A percentile compares a stretch with the other conserved stretches of the same genome.
phyloP scores from a whole-genome alignment of 495 filamentous ascomycete species.

The Hypoxylon lenormandii region DNA sequence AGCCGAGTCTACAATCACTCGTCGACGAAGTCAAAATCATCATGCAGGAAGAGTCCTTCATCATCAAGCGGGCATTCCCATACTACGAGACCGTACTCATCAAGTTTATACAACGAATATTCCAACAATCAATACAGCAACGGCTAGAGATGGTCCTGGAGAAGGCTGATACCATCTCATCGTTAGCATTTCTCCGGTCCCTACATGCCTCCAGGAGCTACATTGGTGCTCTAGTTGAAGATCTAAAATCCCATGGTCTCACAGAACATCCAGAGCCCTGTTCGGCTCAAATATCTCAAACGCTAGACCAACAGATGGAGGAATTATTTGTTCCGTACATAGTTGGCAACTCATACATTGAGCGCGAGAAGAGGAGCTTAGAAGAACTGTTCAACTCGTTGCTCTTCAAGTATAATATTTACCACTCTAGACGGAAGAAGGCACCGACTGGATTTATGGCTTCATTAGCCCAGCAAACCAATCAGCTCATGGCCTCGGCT shows the following conservation, averaged over 20 bases:
- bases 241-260: constrained; percentile 91
- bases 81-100: constrained; percentile 93
- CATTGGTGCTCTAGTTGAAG: constrained; percentile 85
- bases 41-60: constrained; percentile 95
- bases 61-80: constrained; percentile 94
- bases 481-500: constrained; percentile 81
- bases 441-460: constrained; percentile 87
- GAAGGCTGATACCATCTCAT: constrained; percentile 89
- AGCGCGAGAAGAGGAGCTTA: constrained; percentile 87
- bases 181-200: constrained; percentile 89
- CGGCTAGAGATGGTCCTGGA: constrained; percentile 94
- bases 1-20: constrained; percentile 89
- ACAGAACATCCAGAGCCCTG: constrained; percentile 94
- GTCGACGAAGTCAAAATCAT: constrained; percentile 93
- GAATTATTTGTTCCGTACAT: constrained; percentile 97
- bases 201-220: constrained; percentile 89
- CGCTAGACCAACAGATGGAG: constrained; percentile 94
- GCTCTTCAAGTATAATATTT: constrained; percentile 93
- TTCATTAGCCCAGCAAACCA: constrained; percentile 84
- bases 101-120: constrained; percentile 92
- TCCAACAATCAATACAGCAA: constrained; percentile 97
- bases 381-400: constrained; percentile 93
- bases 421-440: constrained; percentile 87
- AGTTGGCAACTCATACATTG: constrained; percentile 92
- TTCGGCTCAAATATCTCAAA: constrained; percentile 83